Percentiles rank a stretch among this genome's conserved stretches.
Conservation (phyloP, 345 rosid species). For the Gossypium thurberi region DNA sequence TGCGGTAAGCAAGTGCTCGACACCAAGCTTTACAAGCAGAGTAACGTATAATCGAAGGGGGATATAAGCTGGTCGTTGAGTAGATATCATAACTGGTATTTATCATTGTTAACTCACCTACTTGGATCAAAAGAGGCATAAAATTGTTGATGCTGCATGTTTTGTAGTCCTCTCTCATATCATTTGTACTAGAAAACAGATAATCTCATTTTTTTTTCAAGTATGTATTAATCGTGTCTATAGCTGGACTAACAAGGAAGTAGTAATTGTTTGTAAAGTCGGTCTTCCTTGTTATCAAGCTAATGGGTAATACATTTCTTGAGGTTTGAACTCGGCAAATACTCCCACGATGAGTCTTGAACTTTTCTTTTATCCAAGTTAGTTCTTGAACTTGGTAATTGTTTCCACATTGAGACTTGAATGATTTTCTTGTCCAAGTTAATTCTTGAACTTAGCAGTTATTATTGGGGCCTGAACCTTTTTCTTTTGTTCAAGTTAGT, state of each 20-base stretch:
- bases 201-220: no score
- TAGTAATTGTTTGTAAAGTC: not conserved
- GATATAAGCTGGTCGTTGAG: not conserved
- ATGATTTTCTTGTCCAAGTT: no score
- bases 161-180: not conserved
- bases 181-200: not conserved
- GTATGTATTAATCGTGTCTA: not conserved
- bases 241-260: no score
- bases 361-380: no score
- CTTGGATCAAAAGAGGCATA: not conserved
- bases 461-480: no score
- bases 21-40: slow-evolving; percentile 92
- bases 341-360: no score
- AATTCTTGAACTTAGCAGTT: no score
- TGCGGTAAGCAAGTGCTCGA: slow-evolving; percentile 97
- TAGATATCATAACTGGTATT: not conserved
- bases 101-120: not conserved
- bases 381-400: no score
- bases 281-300: not conserved
- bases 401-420: no score
- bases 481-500: no score
- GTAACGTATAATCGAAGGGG: slow-evolving; percentile 50
- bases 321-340: no score
- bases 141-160: not conserved
- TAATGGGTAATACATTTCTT: not conserved